Evolutionary conservation across 1,284 basidiomycete species (phyloP).

Genomic region (Exobasidium cylindrosporum): DNA sequence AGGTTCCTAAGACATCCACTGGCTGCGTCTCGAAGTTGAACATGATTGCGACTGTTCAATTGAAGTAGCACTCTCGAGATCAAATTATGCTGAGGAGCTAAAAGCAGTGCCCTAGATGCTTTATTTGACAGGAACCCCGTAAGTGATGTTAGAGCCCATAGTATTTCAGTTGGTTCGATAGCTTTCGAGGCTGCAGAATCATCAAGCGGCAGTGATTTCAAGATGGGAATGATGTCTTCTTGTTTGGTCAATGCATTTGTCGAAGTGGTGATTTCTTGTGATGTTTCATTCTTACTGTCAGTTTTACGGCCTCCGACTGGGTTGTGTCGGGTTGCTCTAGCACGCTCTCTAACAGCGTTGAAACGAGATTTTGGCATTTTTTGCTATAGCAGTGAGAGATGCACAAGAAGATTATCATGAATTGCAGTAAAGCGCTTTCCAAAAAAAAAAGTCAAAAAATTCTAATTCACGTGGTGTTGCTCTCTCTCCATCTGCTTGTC

Average conservation of each 20-base stretch:
- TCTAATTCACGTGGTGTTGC: neutral
- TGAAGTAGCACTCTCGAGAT: constrained; percentile 39
- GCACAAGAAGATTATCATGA: too few species aligned
- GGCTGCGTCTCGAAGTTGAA: constrained; percentile 46
- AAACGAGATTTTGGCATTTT: constrained; percentile 43
- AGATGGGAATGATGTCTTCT: constrained; percentile 37
- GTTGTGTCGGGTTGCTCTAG: constrained; percentile 34
- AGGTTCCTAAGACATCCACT: constrained; percentile 51
- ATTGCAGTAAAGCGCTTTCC: too few species aligned
- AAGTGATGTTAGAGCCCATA: constrained; percentile 51
- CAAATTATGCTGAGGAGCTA: constrained; percentile 37
- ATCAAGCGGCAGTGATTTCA: constrained; percentile 35
- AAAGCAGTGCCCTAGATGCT: constrained; percentile 20
- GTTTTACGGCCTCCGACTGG: constrained; percentile 25
- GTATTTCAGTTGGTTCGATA: constrained; percentile 32
- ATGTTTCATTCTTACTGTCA: constrained; percentile 20
- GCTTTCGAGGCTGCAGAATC: constrained; percentile 15
- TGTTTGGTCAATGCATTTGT: neutral
- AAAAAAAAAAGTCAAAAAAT: too few species aligned
- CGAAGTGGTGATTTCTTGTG: constrained; percentile 17
- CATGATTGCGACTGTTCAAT: constrained; percentile 19
- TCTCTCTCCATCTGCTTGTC: too few species aligned
- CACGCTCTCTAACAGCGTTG: constrained; percentile 35
- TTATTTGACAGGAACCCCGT: constrained; percentile 35
- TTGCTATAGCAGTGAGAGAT: neutral